Percentiles rank a stretch among this genome's conserved stretches.
These are phyloP conservation scores for Tuber calosporum DNA, from an alignment of 495 filamentous ascomycete species.

Conservation along the genomic window DNA sequence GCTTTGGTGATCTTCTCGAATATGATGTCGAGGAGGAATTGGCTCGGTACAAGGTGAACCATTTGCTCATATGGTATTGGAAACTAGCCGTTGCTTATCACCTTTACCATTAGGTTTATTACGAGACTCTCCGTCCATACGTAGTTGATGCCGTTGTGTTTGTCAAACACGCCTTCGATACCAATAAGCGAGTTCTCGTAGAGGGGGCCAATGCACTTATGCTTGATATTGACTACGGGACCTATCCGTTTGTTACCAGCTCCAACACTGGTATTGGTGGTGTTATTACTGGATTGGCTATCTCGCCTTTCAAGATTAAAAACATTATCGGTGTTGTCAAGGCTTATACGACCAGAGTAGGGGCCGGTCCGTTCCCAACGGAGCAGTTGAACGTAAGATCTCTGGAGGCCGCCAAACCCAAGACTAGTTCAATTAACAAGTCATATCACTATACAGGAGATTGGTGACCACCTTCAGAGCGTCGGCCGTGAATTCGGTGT, in stretches of 20 bases:
- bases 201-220: slow-evolving; percentile 88
- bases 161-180: slow-evolving; percentile 51
- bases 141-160: slow-evolving; percentile 62
- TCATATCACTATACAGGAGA: slow-evolving; percentile 38
- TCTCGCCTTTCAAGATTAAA: slow-evolving; percentile 52
- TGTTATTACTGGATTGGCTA: slow-evolving; percentile 62
- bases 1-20: slow-evolving; percentile 63
- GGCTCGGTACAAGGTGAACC: slow-evolving; percentile 52
- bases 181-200: slow-evolving; percentile 62
- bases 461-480: slow-evolving; percentile 58
- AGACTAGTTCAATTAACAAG: not conserved
- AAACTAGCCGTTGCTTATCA: slow-evolving; percentile 8
- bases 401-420: slow-evolving; percentile 7
- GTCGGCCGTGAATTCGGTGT: slow-evolving; percentile 66
- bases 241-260: slow-evolving; percentile 80
- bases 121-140: slow-evolving; percentile 58
- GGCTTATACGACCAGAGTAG: slow-evolving; percentile 69
- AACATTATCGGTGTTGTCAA: slow-evolving; percentile 80
- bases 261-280: slow-evolving; percentile 70
- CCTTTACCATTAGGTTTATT: slow-evolving; percentile 52
- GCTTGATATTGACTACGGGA: slow-evolving; percentile 70
- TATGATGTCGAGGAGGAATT: slow-evolving; percentile 77
- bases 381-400: slow-evolving; percentile 58
- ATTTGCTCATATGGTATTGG: slow-evolving; percentile 23
- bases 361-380: slow-evolving; percentile 75